Conservation (phyloP, 331 rosid species). For the Rosa hybrid region DNA sequence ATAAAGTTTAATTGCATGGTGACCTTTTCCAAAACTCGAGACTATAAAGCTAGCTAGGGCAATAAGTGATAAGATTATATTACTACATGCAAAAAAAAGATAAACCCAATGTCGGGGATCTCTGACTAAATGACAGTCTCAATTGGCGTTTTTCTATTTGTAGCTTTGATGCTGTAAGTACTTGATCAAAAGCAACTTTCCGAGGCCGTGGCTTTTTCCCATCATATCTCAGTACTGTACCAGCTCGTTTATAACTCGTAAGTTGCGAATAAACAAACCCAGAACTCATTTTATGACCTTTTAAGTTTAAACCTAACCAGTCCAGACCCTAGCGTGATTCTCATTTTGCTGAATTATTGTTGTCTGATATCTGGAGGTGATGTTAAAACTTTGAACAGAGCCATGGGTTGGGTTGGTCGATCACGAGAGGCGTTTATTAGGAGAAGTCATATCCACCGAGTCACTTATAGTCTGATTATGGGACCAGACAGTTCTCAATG, state of each 20-base stretch:
- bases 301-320: background rate
- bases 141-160: constrained; percentile 28
- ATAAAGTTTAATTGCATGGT: constrained; percentile 35
- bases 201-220: constrained; percentile 23
- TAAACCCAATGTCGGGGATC: constrained; percentile 53
- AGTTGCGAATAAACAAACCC: background rate
- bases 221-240: constrained; percentile 5
- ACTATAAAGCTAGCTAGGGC: background rate
- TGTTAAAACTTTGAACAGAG: constrained; percentile 26
- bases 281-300: background rate
- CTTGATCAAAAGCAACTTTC: constrained; percentile 33
- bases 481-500: constrained; percentile 40
- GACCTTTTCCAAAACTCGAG: constrained; percentile 28
- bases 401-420: constrained; percentile 32
- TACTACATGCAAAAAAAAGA: constrained; percentile 36
- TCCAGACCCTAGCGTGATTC: background rate
- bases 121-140: constrained; percentile 54
- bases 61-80: background rate
- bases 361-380: constrained; percentile 33
- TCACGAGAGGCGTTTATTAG: constrained; percentile 45
- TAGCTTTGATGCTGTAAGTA: constrained; percentile 28
- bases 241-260: background rate
- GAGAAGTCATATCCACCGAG: constrained; percentile 39
- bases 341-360: background rate
- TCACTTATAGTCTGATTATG: constrained; percentile 21